Conservation (phyloP, 208 protist species). For the Acanthamoeba triangularis region DNA sequence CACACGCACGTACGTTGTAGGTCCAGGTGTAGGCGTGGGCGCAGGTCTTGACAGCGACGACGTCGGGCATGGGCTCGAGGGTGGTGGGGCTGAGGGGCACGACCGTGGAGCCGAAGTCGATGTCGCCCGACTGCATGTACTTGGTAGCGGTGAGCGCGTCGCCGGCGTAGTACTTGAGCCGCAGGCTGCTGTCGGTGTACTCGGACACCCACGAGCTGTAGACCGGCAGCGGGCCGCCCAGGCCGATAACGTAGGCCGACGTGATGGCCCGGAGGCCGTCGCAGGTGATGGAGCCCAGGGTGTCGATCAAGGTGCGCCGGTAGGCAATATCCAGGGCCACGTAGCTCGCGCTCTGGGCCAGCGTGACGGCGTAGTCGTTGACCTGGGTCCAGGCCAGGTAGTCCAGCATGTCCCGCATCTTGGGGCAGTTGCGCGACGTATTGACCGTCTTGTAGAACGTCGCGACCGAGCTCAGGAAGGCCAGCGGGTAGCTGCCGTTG, state of each 20-base stretch:
- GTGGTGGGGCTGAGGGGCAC: background rate
- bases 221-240: background rate
- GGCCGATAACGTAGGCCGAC: background rate
- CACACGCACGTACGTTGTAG: background rate
- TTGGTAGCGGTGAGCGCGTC: background rate
- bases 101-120: slow-evolving; percentile 10
- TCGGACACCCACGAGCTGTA: slow-evolving; percentile 46
- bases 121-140: slow-evolving; percentile 29
- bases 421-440: background rate
- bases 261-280: background rate
- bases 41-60: slow-evolving; percentile 23
- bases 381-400: slow-evolving; percentile 6
- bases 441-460: background rate
- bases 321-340: slow-evolving; percentile 32
- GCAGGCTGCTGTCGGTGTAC: background rate
- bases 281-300: slow-evolving; percentile 49
- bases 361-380: slow-evolving; percentile 33
- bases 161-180: slow-evolving; percentile 44
- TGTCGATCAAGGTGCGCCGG: background rate
- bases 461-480: background rate
- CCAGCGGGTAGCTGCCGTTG: slow-evolving; percentile 32
- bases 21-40: slow-evolving; percentile 16
- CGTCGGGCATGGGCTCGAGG: background rate
- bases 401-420: background rate
- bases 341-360: background rate